phyloP scores from a whole-genome alignment of 441 rosid genomes.

The Erysimum cheiri region DNA sequence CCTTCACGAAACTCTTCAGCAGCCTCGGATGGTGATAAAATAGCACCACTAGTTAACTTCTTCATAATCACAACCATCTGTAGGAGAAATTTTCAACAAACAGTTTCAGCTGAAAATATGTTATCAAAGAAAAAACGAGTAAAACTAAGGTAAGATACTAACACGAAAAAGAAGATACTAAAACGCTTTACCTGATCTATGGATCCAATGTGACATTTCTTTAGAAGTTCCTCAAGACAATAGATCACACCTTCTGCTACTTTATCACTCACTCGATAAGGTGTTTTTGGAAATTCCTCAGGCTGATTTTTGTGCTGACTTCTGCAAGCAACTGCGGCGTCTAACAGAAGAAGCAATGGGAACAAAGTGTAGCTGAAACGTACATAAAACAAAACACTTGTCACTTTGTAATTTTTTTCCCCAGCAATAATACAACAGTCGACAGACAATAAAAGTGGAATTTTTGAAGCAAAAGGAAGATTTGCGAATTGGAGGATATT shows the following conservation, averaged over 20 bases:
- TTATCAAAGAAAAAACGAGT: not conserved
- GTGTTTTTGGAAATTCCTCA: constrained; percentile 35
- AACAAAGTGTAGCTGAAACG: constrained; percentile 77
- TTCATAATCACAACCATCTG: constrained; percentile 87
- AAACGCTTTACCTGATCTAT: constrained; percentile 71
- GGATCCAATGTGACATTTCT: constrained; percentile 69
- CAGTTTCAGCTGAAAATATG: not conserved
- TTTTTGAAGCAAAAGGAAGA: too few species aligned
- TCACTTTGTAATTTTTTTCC: not conserved
- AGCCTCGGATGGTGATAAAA: constrained; percentile 77
- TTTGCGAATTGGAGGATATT: not conserved
- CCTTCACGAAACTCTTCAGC: constrained; percentile 96
- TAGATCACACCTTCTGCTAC: constrained; percentile 79
- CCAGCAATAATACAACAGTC: not conserved
- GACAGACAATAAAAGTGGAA: not conserved
- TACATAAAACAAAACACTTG: constrained; percentile 9
- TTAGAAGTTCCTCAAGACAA: constrained; percentile 88
- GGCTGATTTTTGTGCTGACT: constrained; percentile 44
- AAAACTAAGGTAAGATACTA: not conserved
- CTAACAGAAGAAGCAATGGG: constrained; percentile 88
- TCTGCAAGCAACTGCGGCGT: constrained; percentile 72
- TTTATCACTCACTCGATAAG: constrained; percentile 66
- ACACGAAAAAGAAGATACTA: not conserved
- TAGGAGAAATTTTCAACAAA: constrained; percentile 10
- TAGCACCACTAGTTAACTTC: constrained; percentile 77